phyloP scores from a whole-genome alignment of 202 grass and related monocot genomes.

The Zoysia matrella region DNA sequence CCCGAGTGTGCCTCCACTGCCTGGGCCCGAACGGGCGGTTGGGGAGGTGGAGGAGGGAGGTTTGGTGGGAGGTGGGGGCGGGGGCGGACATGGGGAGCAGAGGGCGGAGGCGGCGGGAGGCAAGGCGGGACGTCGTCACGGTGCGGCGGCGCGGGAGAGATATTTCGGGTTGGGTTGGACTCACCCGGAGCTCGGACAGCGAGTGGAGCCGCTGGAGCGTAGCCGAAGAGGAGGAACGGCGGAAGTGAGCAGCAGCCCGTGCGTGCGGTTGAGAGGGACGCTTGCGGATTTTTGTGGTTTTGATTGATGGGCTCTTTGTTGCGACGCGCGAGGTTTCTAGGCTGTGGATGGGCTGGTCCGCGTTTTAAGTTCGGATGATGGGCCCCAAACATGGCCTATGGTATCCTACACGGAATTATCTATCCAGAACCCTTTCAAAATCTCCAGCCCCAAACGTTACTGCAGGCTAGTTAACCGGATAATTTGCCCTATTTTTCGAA shows the following conservation, averaged over 20 bases:
- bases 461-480: too few species aligned
- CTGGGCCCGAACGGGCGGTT: conserved; percentile 23
- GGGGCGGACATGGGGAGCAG: conserved; percentile 47
- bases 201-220: not conserved
- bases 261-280: conserved; percentile 11
- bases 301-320: not conserved
- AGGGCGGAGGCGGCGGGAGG: conserved; percentile 23
- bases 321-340: too few species aligned
- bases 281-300: conserved; percentile 20
- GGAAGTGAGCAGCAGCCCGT: conserved; percentile 8
- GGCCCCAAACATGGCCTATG: not conserved
- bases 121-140: conserved; percentile 37
- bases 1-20: conserved; percentile 31
- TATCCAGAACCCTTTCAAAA: not conserved
- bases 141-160: conserved; percentile 44
- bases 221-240: not conserved
- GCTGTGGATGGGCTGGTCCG: not conserved
- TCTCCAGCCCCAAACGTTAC: not conserved
- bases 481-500: too few species aligned
- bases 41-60: conserved; percentile 42
- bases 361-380: not conserved
- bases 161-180: conserved; percentile 35
- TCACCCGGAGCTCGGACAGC: conserved; percentile 16
- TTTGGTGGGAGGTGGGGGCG: conserved; percentile 28
- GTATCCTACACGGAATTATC: not conserved